Percentiles rank a stretch among this genome's conserved stretches.
Conservation (phyloP, 306 rosid species). For the Gynostemma pentaphyllum region DNA sequence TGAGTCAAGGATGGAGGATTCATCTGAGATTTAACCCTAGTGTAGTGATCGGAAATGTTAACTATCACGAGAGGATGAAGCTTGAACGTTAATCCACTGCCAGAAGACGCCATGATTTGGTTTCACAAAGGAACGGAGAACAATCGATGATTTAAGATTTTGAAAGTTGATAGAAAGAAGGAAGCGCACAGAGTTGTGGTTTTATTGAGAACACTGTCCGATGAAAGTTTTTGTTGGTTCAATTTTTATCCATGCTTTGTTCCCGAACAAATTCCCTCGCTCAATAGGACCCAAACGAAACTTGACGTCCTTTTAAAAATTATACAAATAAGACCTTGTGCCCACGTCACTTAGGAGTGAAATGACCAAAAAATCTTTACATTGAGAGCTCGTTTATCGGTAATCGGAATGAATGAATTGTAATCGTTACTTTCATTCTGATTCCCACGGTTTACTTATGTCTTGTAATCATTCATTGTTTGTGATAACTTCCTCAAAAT, state of each 20-base stretch:
- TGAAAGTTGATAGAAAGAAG: background rate
- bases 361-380: no score
- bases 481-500: no score
- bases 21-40: conserved; percentile 78
- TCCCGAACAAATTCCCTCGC: background rate
- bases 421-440: no score
- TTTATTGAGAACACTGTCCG: background rate
- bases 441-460: no score
- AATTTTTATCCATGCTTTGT: background rate
- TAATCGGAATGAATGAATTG: no score
- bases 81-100: conserved; percentile 97
- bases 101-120: conserved; percentile 78
- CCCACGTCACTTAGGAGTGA: no score
- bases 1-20: conserved; percentile 26
- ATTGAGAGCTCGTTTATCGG: no score
- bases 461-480: no score
- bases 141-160: background rate
- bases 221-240: background rate
- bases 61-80: conserved; percentile 89
- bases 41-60: conserved; percentile 87
- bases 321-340: no score
- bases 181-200: background rate
- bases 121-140: background rate
- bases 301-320: no score
- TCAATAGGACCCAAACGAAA: no score